These are phyloP conservation scores for Aspergillus awamori DNA, from an alignment of 2,329 filamentous ascomycete genomes.

Conservation along the genomic window DNA sequence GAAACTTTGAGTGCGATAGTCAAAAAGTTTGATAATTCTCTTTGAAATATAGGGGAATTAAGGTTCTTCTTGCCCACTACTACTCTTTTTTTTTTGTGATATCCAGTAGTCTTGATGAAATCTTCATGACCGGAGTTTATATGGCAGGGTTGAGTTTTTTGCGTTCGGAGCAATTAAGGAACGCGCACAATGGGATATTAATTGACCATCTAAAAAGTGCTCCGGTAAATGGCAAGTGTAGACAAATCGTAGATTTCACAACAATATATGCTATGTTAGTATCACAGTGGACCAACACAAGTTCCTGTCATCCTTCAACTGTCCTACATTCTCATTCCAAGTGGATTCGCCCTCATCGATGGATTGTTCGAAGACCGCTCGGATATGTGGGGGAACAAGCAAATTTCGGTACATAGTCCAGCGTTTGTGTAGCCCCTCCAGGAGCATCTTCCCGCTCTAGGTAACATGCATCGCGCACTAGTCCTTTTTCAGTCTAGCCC, in stretches of 20 bases:
- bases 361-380: constrained; percentile 13
- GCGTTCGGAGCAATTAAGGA: constrained; percentile 32
- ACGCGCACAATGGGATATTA: constrained; percentile 17
- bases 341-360: constrained; percentile 25
- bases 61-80: constrained; percentile 26
- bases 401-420: neutral
- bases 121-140: constrained; percentile 16
- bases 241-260: neutral
- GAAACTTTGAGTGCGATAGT: constrained; percentile 27
- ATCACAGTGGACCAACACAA: too few relatives aligned
- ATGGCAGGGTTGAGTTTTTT: constrained; percentile 28
- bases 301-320: too few relatives aligned
- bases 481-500: neutral
- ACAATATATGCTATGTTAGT: too few relatives aligned
- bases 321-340: neutral
- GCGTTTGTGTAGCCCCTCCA: neutral
- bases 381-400: neutral
- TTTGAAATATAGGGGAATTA: constrained; percentile 31
- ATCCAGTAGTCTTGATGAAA: constrained; percentile 24
- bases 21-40: constrained; percentile 28
- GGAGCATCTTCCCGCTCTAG: neutral
- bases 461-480: neutral
- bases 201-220: constrained; percentile 26
- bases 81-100: constrained; percentile 30
- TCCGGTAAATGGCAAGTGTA: constrained; percentile 21